Conservation (phyloP, 495 filamentous ascomycete species). For the Bacidia rubella region DNA sequence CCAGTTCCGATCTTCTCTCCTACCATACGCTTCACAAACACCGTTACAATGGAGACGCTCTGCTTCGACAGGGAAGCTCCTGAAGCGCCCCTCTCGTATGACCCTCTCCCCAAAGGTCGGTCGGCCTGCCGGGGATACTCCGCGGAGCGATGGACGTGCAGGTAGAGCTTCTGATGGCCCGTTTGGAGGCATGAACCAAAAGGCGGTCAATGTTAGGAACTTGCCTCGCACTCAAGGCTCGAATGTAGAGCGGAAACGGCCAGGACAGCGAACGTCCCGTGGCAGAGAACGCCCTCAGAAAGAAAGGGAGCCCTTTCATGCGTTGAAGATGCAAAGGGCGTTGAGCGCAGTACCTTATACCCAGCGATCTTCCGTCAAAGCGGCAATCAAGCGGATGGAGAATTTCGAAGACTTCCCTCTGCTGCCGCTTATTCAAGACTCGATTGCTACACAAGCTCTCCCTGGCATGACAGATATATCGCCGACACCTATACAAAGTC, state of each 20-base stretch:
- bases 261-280: not conserved
- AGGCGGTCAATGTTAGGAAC: constrained; percentile 42
- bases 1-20: constrained; percentile 21
- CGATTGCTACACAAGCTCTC: constrained; percentile 56
- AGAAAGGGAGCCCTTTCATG: constrained; percentile 49
- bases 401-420: constrained; percentile 71
- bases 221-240: constrained; percentile 21
- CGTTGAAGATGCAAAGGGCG: constrained; percentile 86
- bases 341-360: constrained; percentile 62
- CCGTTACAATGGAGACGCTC: constrained; percentile 25
- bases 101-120: constrained; percentile 62
- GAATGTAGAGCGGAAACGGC: not conserved
- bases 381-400: constrained; percentile 49
- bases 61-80: not conserved
- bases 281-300: constrained; percentile 20
- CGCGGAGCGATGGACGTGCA: constrained; percentile 16
- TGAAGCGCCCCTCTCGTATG: constrained; percentile 54
- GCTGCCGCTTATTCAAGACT: constrained; percentile 56
- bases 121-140: constrained; percentile 32
- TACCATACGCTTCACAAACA: constrained; percentile 10
- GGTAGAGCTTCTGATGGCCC: constrained; percentile 36
- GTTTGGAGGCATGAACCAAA: constrained; percentile 70
- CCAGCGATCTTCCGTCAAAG: constrained; percentile 53
- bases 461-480: constrained; percentile 53
- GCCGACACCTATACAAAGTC: constrained; percentile 77